Evolutionary conservation across 192 early-diverging fungal species (phyloP).

Genomic region (Thoreauomyces humboldtii): DNA sequence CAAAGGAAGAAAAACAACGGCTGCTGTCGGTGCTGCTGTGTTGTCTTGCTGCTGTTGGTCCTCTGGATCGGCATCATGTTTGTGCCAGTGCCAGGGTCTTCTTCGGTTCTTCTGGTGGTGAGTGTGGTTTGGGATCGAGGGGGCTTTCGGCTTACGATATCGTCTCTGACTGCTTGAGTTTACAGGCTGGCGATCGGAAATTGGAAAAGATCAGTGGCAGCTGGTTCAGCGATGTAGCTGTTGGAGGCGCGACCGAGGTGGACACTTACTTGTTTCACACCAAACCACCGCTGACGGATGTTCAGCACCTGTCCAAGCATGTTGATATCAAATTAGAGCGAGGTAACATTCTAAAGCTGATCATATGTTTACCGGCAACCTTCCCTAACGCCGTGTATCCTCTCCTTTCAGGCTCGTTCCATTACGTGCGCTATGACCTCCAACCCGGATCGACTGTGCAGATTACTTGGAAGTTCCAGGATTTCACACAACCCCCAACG

Average conservation of each 20-base stretch:
- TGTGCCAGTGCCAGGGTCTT: constrained; percentile 15
- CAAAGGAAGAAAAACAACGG: background rate
- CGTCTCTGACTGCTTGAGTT: background rate
- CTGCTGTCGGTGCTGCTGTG: constrained; percentile 20
- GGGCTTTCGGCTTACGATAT: background rate
- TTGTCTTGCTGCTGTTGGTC: constrained; percentile 16
- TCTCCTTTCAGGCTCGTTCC: constrained; percentile 9
- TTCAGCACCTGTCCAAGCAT: background rate
- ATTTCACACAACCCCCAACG: background rate
- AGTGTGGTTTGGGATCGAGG: background rate
- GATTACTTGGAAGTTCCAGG: constrained; percentile 12
- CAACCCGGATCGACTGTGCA: constrained; percentile 10
- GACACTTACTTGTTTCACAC: constrained; percentile 21
- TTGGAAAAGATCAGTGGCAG: constrained; percentile 2
- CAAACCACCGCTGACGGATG: constrained; percentile 13
- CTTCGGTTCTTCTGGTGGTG: constrained; percentile 19
- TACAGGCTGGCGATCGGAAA: constrained; percentile 23
- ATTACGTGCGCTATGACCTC: constrained; percentile 28
- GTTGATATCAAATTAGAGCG: constrained; percentile 20
- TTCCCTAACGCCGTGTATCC: no score
- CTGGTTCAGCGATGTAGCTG: constrained; percentile 24
- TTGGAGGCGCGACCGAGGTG: constrained; percentile 13
- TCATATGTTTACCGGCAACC: background rate
- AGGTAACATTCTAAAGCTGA: background rate
- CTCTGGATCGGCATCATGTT: constrained; percentile 5